Conservation (phyloP, 2,329 filamentous ascomycete species). For the Boeremia lycopersici region DNA sequence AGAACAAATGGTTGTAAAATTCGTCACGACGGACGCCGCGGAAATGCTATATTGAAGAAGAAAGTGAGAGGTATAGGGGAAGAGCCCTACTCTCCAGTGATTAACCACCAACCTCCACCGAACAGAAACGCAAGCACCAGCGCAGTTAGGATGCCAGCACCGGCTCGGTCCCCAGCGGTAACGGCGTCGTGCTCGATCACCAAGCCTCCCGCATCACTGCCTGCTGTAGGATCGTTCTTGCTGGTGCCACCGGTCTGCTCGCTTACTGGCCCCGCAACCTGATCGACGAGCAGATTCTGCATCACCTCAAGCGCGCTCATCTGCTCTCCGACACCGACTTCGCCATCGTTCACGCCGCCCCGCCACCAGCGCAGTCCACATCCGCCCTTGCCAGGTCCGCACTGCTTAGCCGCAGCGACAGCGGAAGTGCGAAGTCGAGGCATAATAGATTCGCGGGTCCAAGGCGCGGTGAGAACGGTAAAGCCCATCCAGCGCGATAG, state of each 20-base stretch:
- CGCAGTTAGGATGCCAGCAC: constrained; percentile 69
- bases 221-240: constrained; percentile 52
- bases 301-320: constrained; percentile 64
- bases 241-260: constrained; percentile 59
- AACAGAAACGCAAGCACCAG: constrained; percentile 61
- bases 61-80: not conserved
- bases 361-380: constrained; percentile 54
- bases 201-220: constrained; percentile 33
- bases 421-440: constrained; percentile 61
- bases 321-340: constrained; percentile 61
- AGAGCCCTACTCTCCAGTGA: constrained; percentile 29
- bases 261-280: constrained; percentile 48
- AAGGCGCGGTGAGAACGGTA: constrained; percentile 46
- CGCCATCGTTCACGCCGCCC: constrained; percentile 51
- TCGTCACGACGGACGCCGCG: not conserved
- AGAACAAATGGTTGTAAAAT: not conserved
- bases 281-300: constrained; percentile 50
- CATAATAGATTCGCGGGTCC: constrained; percentile 50
- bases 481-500: constrained; percentile 50
- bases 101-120: constrained; percentile 60
- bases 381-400: constrained; percentile 56
- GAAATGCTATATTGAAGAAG: not conserved
- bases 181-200: constrained; percentile 45
- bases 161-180: constrained; percentile 67
- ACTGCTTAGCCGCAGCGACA: constrained; percentile 59